These are phyloP conservation scores for Penicillium argentinense DNA, from an alignment of 495 filamentous ascomycete genomes.

Conservation along the genomic window DNA sequence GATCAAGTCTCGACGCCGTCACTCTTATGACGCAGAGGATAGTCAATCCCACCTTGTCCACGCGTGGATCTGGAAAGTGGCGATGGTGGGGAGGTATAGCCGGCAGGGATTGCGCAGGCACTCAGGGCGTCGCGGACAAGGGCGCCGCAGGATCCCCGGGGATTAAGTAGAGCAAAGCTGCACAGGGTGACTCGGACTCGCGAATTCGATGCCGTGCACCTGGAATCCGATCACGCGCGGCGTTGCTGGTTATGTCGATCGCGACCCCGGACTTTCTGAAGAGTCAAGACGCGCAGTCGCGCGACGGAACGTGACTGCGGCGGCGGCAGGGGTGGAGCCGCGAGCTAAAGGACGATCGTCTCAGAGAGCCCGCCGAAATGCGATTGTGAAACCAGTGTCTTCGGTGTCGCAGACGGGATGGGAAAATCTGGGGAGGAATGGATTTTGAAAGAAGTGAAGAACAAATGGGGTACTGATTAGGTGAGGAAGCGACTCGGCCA, in stretches of 20 bases:
- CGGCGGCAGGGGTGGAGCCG: slow-evolving; percentile 6
- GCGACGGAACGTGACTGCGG: slow-evolving; percentile 29
- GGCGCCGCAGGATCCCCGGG: not conserved
- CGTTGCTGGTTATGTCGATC: slow-evolving; percentile 13
- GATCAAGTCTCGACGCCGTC: no score
- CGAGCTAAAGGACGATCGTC: not conserved
- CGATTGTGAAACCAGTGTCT: not conserved
- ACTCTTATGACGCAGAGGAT: no score
- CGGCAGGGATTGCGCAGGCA: not conserved
- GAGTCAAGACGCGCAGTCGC: slow-evolving; percentile 28
- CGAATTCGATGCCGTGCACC: no score
- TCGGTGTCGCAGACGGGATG: not conserved
- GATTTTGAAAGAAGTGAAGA: not conserved
- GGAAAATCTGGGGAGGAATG: not conserved
- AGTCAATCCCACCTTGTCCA: no score
- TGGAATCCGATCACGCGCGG: not conserved
- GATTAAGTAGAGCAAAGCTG: not conserved
- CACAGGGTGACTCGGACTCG: no score
- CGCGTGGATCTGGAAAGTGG: not conserved
- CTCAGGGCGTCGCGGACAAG: not conserved
- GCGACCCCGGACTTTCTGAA: slow-evolving; percentile 17
- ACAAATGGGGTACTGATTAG: no score
- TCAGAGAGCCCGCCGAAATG: not conserved
- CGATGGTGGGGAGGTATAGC: not conserved
- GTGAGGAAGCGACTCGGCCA: no score